Evolutionary conservation across 192 early-diverging fungal genomes (phyloP).

Genomic region (Mortierella claussenii): DNA sequence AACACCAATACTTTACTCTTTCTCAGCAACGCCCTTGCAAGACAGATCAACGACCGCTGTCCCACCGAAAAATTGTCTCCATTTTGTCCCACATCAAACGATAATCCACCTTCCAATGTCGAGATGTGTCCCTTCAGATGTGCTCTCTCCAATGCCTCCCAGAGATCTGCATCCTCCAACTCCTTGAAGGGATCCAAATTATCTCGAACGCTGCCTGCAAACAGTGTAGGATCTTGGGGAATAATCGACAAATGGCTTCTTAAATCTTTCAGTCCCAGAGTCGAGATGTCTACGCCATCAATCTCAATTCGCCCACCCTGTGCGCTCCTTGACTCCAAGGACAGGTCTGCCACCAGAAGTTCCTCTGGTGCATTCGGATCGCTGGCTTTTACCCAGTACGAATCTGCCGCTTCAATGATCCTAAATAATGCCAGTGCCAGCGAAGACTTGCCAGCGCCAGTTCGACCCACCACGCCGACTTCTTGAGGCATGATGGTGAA

Average conservation of each 20-base stretch:
- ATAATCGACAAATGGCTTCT: conserved; percentile 79
- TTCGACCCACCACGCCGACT: conserved; percentile 56
- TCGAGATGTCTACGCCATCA: conserved; percentile 77
- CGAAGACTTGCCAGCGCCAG: conserved; percentile 56
- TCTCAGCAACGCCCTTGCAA: conserved; percentile 73
- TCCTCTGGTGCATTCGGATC: conserved; percentile 14
- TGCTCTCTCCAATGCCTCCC: conserved; percentile 62
- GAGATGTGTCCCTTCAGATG: conserved; percentile 39
- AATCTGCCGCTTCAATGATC: conserved; percentile 54
- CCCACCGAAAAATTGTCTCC: conserved; percentile 81
- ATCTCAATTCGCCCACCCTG: conserved; percentile 72
- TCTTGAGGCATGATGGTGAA: conserved; percentile 49
- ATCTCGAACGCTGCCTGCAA: conserved; percentile 68
- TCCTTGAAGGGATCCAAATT: conserved; percentile 83
- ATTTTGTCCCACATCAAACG: conserved; percentile 58
- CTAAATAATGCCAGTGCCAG: conserved; percentile 56
- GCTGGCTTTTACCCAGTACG: conserved; percentile 29
- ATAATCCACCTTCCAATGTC: conserved; percentile 33
- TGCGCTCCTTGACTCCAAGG: background rate
- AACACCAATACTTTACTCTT: conserved; percentile 60
- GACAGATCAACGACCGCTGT: conserved; percentile 75
- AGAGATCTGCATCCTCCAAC: conserved; percentile 67
- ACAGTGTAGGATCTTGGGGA: conserved; percentile 83
- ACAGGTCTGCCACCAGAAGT: background rate
- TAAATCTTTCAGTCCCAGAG: conserved; percentile 66